phyloP scores from a whole-genome alignment of 2,329 filamentous ascomycete genomes.

The Alternaria tenuissima region DNA sequence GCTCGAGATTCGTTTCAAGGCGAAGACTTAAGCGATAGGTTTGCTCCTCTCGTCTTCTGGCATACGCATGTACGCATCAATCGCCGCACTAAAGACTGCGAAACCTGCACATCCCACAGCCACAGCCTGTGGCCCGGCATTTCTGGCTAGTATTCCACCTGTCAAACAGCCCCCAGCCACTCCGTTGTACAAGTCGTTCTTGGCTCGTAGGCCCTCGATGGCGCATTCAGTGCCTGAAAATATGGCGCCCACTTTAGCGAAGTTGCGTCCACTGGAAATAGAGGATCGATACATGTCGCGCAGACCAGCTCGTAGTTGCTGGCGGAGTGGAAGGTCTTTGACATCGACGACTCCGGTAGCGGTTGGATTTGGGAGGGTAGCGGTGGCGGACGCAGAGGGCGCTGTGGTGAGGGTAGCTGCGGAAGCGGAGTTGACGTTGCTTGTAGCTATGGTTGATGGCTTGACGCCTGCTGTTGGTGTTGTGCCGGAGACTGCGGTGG shows the following conservation, averaged over 20 bases:
- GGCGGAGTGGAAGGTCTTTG: conserved; percentile 74
- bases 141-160: conserved; percentile 84
- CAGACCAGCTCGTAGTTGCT: conserved; percentile 86
- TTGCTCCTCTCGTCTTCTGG: conserved; percentile 52
- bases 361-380: conserved; percentile 55
- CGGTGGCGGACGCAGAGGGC: conserved; percentile 69
- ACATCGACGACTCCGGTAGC: conserved; percentile 57
- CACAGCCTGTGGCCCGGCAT: conserved; percentile 88
- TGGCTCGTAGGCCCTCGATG: conserved; percentile 88
- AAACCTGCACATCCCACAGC: conserved; percentile 90
- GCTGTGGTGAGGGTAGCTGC: conserved; percentile 9
- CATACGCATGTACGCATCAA: conserved; percentile 82
- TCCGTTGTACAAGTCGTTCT: conserved; percentile 92
- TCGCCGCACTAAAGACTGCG: conserved; percentile 89
- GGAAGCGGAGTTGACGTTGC: conserved; percentile 8
- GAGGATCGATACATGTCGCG: conserved; percentile 93
- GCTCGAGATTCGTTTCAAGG: background rate
- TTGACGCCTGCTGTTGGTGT: conserved; percentile 12
- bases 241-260: conserved; percentile 89
- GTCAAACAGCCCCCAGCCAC: conserved; percentile 89
- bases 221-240: conserved; percentile 95
- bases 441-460: conserved; percentile 11
- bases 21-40: conserved; percentile 44
- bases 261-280: conserved; percentile 86
- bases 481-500: conserved; percentile 54